Conservation (phyloP, 2,329 filamentous ascomycete genomes). For the Aureobasidium sp. region DNA sequence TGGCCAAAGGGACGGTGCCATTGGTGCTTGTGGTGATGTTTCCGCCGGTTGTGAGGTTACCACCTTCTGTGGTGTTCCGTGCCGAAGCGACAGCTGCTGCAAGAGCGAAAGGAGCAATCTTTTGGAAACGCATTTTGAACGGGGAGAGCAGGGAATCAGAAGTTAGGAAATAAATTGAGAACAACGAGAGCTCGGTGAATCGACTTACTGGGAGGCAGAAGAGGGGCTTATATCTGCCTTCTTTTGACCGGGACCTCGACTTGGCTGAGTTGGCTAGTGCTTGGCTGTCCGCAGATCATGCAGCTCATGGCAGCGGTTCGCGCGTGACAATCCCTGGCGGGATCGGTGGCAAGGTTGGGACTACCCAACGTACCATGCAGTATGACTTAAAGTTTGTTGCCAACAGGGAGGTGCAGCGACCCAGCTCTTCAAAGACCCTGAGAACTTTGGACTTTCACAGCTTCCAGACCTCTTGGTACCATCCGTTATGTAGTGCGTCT, state of each 20-base stretch:
- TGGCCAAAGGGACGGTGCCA: background rate
- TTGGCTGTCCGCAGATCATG: conserved; percentile 9
- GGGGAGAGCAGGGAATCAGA: background rate
- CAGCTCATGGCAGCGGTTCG: background rate
- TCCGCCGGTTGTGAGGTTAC: conserved; percentile 7
- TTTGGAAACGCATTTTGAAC: conserved; percentile 7
- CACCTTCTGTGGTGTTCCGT: conserved; percentile 4
- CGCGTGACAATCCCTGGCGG: background rate
- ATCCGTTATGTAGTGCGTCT: background rate
- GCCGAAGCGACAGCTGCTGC: conserved; percentile 8
- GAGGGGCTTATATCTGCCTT: conserved; percentile 8
- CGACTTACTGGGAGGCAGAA: background rate
- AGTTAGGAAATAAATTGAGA: background rate
- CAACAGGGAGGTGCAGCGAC: background rate
- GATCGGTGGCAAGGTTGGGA: conserved; percentile 1
- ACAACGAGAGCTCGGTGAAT: background rate
- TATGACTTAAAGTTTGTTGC: background rate
- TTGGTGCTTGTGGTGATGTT: background rate
- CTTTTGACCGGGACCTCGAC: background rate
- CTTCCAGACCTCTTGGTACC: background rate
- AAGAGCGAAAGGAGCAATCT: conserved; percentile 4
- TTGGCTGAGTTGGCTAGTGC: conserved; percentile 5
- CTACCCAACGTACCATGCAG: background rate
- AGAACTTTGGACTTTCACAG: background rate
- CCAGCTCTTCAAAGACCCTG: background rate